Evolutionary conservation across 1,139 yeast species (phyloP).

Genomic region (Sugiyamaella paludigena): DNA sequence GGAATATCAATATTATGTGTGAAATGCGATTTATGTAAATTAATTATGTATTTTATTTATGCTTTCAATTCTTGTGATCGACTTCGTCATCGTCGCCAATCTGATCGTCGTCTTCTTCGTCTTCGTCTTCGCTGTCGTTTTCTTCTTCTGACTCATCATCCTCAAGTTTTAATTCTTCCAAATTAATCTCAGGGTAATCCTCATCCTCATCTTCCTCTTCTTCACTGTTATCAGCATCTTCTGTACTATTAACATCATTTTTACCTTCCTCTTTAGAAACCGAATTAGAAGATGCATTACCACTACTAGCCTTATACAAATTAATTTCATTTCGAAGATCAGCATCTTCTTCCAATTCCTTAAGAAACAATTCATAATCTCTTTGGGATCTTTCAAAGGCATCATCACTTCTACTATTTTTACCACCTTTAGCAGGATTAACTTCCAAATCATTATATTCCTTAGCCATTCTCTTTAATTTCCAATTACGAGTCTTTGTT

Average conservation of each 20-base stretch:
- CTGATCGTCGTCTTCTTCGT: constrained; percentile 54
- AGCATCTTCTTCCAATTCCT: constrained; percentile 91
- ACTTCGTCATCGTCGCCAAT: constrained; percentile 46
- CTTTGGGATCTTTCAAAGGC: constrained; percentile 72
- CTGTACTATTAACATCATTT: constrained; percentile 45
- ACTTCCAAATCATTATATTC: constrained; percentile 67
- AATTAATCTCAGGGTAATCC: constrained; percentile 59
- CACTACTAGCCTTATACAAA: constrained; percentile 59
- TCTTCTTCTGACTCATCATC: constrained; percentile 4
- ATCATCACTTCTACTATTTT: constrained; percentile 62
- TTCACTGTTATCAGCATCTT: constrained; percentile 38
- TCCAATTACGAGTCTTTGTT: constrained; percentile 78
- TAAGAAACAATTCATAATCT: constrained; percentile 77
- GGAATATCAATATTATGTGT: too few species aligned
- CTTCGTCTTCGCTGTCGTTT: constrained; percentile 60
- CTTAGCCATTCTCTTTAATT: constrained; percentile 95
- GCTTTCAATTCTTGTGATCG: constrained; percentile 13
- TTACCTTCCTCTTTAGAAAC: constrained; percentile 16
- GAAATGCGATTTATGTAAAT: too few species aligned
- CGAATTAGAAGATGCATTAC: background rate
- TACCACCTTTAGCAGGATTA: constrained; percentile 32
- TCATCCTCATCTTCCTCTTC: constrained; percentile 28
- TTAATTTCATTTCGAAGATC: constrained; percentile 87
- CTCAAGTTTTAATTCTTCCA: constrained; percentile 73
- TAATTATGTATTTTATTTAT: background rate